Percentiles rank a stretch among this genome's conserved stretches.
Evolutionary conservation across 257 asterid species (phyloP).

Genomic region (Nicotiana obtusifolia): DNA sequence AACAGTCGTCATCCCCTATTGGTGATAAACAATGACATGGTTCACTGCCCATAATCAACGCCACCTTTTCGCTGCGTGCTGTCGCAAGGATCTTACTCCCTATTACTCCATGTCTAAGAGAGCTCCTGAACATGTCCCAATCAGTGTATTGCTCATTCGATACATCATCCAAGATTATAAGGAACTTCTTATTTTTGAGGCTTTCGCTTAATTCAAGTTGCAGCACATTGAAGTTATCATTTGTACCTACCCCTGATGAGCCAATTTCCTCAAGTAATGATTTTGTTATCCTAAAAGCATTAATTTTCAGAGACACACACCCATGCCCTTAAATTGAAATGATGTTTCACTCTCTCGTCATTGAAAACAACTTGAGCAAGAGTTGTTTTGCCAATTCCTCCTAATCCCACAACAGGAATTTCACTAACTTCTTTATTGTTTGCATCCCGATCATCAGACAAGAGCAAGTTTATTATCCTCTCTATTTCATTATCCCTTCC

Average conservation of each 20-base stretch:
- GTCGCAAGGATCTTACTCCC: conserved; percentile 6
- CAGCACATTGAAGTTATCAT: not conserved
- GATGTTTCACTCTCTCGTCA: not conserved
- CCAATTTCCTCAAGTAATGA: not conserved
- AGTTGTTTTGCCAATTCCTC: not conserved
- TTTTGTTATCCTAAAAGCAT: not conserved
- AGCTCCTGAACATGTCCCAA: not conserved
- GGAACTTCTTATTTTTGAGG: not conserved
- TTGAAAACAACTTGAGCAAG: not conserved
- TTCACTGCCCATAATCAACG: not conserved
- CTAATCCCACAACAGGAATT: not conserved
- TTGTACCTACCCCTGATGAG: not conserved
- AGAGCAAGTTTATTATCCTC: not conserved
- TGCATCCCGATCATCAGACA: not conserved
- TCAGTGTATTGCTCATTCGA: not conserved
- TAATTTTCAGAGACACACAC: not conserved
- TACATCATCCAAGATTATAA: conserved; percentile 6
- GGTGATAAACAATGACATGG: not conserved
- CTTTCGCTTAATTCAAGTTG: not conserved
- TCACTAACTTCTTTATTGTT: not conserved
- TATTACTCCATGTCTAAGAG: not conserved
- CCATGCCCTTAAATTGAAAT: not conserved
- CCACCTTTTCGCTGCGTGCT: not conserved
- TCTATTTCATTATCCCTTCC: not conserved
- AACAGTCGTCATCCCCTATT: not conserved